These are phyloP conservation scores for Trichoderma erinaceum DNA, from an alignment of 495 filamentous ascomycete genomes.

Conservation along the genomic window DNA sequence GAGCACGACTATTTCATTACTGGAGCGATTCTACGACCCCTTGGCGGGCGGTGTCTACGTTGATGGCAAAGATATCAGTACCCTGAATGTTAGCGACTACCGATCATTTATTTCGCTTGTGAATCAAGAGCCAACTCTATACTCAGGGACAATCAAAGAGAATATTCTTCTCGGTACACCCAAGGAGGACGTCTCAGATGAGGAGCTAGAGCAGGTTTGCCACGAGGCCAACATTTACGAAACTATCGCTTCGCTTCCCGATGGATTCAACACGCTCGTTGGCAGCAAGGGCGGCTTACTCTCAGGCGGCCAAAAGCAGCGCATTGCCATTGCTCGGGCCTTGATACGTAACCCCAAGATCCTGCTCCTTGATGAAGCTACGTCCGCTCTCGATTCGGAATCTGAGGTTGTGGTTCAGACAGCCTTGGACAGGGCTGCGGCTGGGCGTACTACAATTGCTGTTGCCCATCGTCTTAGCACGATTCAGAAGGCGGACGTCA, in stretches of 20 bases:
- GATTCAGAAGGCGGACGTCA: slow-evolving; percentile 76
- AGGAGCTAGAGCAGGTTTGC: slow-evolving; percentile 66
- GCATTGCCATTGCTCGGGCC: slow-evolving; percentile 69
- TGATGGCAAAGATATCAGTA: slow-evolving; percentile 62
- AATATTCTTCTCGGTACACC: slow-evolving; percentile 57
- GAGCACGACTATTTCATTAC: slow-evolving; percentile 70
- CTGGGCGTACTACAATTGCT: slow-evolving; percentile 70
- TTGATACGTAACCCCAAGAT: slow-evolving; percentile 61
- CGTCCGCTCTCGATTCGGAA: slow-evolving; percentile 73
- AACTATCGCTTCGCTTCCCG: slow-evolving; percentile 59
- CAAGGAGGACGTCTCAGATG: slow-evolving; percentile 57
- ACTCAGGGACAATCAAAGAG: slow-evolving; percentile 12
- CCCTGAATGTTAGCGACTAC: slow-evolving; percentile 9
- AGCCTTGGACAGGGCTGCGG: slow-evolving; percentile 66
- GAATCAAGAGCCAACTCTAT: slow-evolving; percentile 11
- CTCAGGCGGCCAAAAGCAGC: slow-evolving; percentile 80
- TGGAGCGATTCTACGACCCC: slow-evolving; percentile 84
- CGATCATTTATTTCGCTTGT: slow-evolving; percentile 11
- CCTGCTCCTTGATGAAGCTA: slow-evolving; percentile 73
- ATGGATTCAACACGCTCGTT: slow-evolving; percentile 69
- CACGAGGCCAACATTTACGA: slow-evolving; percentile 89
- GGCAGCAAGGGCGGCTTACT: slow-evolving; percentile 73
- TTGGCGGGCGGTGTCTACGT: slow-evolving; percentile 63
- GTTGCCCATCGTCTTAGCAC: slow-evolving; percentile 74
- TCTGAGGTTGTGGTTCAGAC: slow-evolving; percentile 79